phyloP scores from a whole-genome alignment of 768 basidiomycete species.

The Pulveroboletus frians region DNA sequence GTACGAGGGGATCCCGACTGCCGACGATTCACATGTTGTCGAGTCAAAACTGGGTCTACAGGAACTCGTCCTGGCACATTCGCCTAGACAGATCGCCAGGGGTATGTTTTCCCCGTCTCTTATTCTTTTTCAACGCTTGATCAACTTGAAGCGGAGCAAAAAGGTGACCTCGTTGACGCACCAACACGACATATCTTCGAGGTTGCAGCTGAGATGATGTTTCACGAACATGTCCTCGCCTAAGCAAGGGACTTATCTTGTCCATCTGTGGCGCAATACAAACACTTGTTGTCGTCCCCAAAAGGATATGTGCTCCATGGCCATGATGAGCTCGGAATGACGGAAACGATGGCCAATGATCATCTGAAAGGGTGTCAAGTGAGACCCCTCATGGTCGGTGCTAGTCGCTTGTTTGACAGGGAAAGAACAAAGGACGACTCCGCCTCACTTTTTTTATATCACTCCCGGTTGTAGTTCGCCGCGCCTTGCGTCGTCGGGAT shows the following conservation, averaged over 20 bases:
- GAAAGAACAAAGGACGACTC: neutral
- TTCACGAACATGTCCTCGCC: no score
- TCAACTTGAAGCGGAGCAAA: neutral
- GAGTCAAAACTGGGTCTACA: no score
- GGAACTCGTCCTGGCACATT: neutral
- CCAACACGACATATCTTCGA: neutral
- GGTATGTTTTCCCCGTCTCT: neutral
- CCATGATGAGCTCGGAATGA: neutral
- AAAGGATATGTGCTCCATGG: neutral
- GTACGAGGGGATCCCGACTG: neutral
- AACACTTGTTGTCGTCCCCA: neutral
- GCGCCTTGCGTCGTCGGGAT: neutral
- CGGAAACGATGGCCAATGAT: neutral
- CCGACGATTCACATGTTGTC: neutral
- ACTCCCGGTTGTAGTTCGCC: neutral
- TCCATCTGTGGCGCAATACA: neutral
- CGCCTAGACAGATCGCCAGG: neutral
- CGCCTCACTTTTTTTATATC: neutral
- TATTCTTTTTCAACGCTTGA: neutral
- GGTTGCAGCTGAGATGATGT: neutral
- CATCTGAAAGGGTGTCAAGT: neutral
- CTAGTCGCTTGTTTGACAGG: neutral
- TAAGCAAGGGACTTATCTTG: neutral
- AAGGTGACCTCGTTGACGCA: neutral
- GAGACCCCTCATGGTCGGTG: neutral